These are phyloP conservation scores for Fusarium mangiferae DNA, from an alignment of 2,329 filamentous ascomycete genomes.

Conservation along the genomic window DNA sequence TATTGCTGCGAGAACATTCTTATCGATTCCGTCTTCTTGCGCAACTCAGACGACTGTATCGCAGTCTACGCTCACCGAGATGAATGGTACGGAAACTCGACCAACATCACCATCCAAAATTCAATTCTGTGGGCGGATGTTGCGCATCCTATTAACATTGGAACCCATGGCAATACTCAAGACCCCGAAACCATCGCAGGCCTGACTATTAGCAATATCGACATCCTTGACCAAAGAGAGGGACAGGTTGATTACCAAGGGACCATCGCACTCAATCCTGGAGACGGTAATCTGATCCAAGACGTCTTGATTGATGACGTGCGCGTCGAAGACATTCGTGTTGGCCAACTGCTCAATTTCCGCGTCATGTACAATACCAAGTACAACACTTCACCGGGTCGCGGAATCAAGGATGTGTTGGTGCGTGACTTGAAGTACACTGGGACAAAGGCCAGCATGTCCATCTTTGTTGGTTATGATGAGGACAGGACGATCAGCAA, in stretches of 20 bases:
- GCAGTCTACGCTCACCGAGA: not conserved
- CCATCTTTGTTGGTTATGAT: not conserved
- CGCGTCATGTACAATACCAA: not conserved
- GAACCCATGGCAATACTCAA: not conserved
- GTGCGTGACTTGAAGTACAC: not conserved
- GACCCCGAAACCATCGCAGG: not conserved
- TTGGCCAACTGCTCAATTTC: not conserved
- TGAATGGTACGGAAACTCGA: not conserved
- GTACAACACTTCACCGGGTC: not conserved
- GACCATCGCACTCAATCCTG: not conserved
- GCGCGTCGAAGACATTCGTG: not conserved
- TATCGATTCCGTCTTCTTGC: not conserved
- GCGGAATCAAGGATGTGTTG: rapidly evolving
- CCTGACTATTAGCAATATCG: not conserved
- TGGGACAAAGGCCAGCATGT: not conserved
- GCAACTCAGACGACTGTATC: not conserved
- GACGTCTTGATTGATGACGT: not conserved
- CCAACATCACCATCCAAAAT: not conserved
- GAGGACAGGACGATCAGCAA: not conserved
- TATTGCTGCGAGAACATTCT: not conserved
- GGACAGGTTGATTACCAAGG: not conserved
- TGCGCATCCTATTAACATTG: not conserved
- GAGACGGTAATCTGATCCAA: not conserved
- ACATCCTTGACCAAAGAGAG: not conserved
- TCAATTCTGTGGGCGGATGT: not conserved